Evolutionary conservation across 2,329 filamentous ascomycete species (phyloP).

Genomic region (Sporothrix curviconia): DNA sequence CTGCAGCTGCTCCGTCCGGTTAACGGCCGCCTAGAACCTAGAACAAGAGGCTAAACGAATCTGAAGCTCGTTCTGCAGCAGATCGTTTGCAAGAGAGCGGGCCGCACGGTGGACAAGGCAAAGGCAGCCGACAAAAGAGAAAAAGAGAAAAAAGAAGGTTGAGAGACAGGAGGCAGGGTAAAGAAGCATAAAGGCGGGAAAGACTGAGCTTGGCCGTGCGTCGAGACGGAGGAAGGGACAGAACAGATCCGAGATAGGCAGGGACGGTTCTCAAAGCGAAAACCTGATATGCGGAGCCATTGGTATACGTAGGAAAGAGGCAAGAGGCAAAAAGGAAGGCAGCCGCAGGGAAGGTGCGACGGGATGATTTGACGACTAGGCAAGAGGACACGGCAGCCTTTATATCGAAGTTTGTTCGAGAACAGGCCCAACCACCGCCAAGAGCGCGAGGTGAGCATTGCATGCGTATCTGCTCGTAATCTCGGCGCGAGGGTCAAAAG

Average conservation of each 20-base stretch:
- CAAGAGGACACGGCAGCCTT: not conserved
- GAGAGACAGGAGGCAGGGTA: not conserved
- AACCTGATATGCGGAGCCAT: not conserved
- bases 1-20: conserved; percentile 6
- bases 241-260: not conserved
- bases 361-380: too few relatives aligned
- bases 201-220: not conserved
- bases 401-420: not conserved
- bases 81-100: conserved; percentile 1
- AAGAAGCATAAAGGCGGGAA: conserved; percentile 1
- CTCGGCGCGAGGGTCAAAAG: too few relatives aligned
- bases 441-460: too few relatives aligned
- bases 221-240: not conserved
- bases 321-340: too few relatives aligned
- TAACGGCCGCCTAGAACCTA: conserved; percentile 12
- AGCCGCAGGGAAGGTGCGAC: not conserved
- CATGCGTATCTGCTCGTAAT: too few relatives aligned
- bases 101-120: not conserved
- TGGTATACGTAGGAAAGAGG: too few relatives aligned
- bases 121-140: not conserved
- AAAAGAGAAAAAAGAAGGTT: not conserved
- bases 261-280: not conserved
- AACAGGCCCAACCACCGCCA: not conserved
- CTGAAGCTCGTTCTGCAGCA: conserved; percentile 8
- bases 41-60: conserved; percentile 7